Base-by-base conservation (phyloP, 2,329 filamentous ascomycete genomes). In the Trichoderma sp. region DNA sequence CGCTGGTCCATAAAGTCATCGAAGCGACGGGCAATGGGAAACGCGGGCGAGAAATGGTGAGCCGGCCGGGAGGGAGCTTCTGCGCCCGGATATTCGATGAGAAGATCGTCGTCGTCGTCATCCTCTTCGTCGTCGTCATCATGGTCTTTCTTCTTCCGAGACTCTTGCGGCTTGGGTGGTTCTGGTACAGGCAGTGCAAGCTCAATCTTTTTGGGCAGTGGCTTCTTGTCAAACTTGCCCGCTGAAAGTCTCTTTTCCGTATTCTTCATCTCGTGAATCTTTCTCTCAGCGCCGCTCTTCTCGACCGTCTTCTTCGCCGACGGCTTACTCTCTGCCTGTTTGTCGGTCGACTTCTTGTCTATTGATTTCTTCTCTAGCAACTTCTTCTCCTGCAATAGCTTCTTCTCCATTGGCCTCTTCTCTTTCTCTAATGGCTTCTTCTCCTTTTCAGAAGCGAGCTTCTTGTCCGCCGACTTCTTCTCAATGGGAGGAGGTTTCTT, bases 81-180 rank as follows among this genome's bases (percentile, higher is more conserved):
- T 37, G 82, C 85, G 56, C 83, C 86, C 0, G 87, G 87, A 71
- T 88, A 88, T 76, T 90, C 88, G 68, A 90, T 82, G 30, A 85
- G 83, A 39, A 89, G 80, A 30, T 84, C 84, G 58, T 85, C 84
- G 61, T 87, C 87, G 28, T 86, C 87, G 54, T 88, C 86, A 14
- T 85, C 83, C 21, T 85, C 85, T 8, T 86, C 83, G 0, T 86
- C 85, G 2, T 85, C 83, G 7, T 87, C 83, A 1, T 85, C 83
- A 5, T 82, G 77, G 64, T 77, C 75, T 56, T 79, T 78, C 71
- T 79, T 78, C 70, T 77, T 74, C 73, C 73, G 74, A 49, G 74
- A 68, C 10, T 75, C 74, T 59, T 71, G 78, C 61, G 76, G 74
- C 66, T 76, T 77, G 8, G 73, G 72, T 43, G 77, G 73, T 60